A percentile compares a stretch with the other conserved stretches of the same genome.
These are phyloP conservation scores for Aristolochia californica DNA, from an alignment of 164 flowering plant species.

Conservation along the genomic window DNA sequence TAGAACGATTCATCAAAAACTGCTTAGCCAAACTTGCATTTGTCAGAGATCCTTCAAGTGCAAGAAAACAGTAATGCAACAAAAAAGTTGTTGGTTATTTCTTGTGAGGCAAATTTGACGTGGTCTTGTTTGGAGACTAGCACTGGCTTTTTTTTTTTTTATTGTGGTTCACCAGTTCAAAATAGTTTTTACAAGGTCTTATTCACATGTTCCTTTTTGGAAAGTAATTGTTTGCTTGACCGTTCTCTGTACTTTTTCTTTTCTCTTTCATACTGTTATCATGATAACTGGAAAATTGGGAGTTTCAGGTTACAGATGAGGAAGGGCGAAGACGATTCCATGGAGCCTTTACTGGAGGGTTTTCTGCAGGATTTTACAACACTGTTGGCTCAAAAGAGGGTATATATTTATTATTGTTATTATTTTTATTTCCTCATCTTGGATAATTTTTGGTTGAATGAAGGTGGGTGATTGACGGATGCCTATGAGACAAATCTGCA, in stretches of 20 bases:
- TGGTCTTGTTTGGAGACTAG: neutral
- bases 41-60: too few species aligned
- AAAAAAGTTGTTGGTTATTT: too few species aligned
- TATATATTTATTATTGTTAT: conserved; percentile 8
- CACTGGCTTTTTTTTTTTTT: neutral
- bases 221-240: neutral
- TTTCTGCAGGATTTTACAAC: conserved; percentile 84
- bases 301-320: conserved; percentile 74
- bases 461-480: neutral
- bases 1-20: too few species aligned
- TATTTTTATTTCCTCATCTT: neutral
- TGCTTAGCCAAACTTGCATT: too few species aligned
- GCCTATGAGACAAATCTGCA: conserved; percentile 19
- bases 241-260: neutral
- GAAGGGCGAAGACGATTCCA: conserved; percentile 91
- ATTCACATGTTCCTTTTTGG: neutral
- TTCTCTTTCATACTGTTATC: neutral
- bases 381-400: conserved; percentile 93
- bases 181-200: neutral
- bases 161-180: neutral
- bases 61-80: too few species aligned
- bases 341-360: conserved; percentile 96
- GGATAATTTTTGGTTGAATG: neutral
- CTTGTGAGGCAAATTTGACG: too few species aligned
- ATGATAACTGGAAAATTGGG: neutral